phyloP scores from a whole-genome alignment of 2,329 filamentous ascomycete species.

The Fusarium irregulare region DNA sequence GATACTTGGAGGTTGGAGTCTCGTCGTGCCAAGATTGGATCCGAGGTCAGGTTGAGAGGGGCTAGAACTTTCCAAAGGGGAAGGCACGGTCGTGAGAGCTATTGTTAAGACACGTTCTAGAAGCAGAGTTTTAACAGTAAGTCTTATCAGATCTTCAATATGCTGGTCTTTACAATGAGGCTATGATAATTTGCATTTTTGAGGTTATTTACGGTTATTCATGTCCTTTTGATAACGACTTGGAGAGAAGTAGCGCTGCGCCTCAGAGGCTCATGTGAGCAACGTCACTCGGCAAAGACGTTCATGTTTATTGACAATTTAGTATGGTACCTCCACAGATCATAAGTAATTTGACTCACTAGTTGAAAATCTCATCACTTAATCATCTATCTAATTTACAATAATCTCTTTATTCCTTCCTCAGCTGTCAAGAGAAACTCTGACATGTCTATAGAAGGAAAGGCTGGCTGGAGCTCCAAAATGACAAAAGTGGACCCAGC shows the following conservation, averaged over 20 bases:
- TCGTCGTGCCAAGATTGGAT: constrained; percentile 24
- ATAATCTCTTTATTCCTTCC: not conserved
- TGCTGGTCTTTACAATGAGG: not conserved
- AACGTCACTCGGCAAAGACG: constrained; percentile 14
- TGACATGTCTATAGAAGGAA: not conserved
- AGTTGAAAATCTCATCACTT: not conserved
- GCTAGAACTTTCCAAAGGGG: not conserved
- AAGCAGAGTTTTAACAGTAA: not conserved
- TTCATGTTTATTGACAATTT: not conserved
- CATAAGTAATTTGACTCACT: not conserved
- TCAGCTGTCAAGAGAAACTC: not conserved
- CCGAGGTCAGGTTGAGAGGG: constrained; percentile 25
- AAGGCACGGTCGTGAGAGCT: not conserved
- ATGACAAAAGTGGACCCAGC: not conserved
- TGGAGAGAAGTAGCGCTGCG: constrained; percentile 16
- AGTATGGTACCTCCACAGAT: too few relatives aligned
- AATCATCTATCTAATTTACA: not conserved
- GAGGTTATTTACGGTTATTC: not conserved
- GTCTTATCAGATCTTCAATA: not conserved
- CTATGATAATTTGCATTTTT: not conserved
- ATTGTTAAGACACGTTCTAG: not conserved
- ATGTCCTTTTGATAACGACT: not conserved
- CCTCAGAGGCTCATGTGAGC: constrained; percentile 32
- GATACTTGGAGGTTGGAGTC: constrained; percentile 21
- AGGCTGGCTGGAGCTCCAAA: not conserved